Conservation (phyloP, 2,329 filamentous ascomycete species). For the Delphinella strobiligena region DNA sequence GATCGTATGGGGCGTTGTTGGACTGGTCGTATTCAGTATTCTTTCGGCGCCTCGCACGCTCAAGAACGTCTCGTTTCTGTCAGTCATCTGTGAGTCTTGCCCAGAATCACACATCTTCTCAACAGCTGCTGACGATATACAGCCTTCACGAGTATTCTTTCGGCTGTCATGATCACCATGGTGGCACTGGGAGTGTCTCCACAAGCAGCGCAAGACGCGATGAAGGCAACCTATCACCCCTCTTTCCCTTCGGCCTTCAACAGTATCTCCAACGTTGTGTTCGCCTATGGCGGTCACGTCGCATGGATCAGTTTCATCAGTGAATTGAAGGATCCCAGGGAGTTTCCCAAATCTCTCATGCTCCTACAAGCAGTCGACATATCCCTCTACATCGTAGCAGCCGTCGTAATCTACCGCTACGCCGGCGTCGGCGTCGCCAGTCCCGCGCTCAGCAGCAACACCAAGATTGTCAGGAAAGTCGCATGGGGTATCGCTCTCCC, state of each 20-base stretch:
- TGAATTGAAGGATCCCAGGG: constrained; percentile 49
- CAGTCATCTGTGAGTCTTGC: too few species aligned
- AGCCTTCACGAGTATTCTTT: constrained; percentile 49
- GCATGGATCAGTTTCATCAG: constrained; percentile 55
- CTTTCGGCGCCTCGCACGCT: constrained; percentile 51
- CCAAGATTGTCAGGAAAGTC: constrained; percentile 43
- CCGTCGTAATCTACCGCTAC: constrained; percentile 55
- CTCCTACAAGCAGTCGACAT: constrained; percentile 50
- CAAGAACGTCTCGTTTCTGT: constrained; percentile 3
- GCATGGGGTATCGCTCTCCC: constrained; percentile 58
- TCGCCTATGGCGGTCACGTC: constrained; percentile 53
- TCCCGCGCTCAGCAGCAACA: constrained; percentile 52
- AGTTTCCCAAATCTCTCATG: constrained; percentile 51
- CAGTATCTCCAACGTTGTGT: constrained; percentile 57
- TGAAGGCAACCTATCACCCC: constrained; percentile 13
- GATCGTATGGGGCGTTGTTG: constrained; percentile 51
- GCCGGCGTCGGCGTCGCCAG: constrained; percentile 49
- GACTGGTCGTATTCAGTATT: constrained; percentile 44
- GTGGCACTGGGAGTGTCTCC: constrained; percentile 44
- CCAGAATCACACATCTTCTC: too few species aligned
- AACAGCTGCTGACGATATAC: too few species aligned
- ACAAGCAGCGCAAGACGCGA: constrained; percentile 16
- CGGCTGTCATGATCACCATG: constrained; percentile 55
- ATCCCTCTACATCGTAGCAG: constrained; percentile 51
- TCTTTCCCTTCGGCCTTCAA: constrained; percentile 56